phyloP scores from a whole-genome alignment of 1,284 basidiomycete genomes.

The Irpex sp. region DNA sequence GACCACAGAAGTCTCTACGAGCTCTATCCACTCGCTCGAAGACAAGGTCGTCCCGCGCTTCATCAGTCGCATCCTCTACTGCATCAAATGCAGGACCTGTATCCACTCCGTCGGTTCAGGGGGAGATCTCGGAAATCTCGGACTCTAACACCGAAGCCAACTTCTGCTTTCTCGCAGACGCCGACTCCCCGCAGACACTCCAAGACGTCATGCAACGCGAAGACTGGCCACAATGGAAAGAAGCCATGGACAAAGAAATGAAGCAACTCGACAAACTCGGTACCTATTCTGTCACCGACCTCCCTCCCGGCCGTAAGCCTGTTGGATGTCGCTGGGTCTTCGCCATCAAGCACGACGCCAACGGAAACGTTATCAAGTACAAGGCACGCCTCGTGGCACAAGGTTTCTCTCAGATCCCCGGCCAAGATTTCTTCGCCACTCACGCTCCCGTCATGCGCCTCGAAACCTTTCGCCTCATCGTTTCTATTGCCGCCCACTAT shows the following conservation, averaged over 20 bases:
- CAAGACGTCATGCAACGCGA: slow-evolving; percentile 22
- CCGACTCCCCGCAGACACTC: slow-evolving; percentile 16
- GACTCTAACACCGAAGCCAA: neutral
- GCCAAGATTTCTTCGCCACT: slow-evolving; percentile 34
- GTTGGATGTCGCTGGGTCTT: slow-evolving; percentile 30
- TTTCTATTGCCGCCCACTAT: slow-evolving; percentile 22
- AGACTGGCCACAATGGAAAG: slow-evolving; percentile 27
- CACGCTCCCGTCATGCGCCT: slow-evolving; percentile 28
- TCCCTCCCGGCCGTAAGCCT: slow-evolving; percentile 20
- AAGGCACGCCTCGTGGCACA: slow-evolving; percentile 39
- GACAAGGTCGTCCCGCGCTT: too few species aligned
- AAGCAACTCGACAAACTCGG: slow-evolving; percentile 23
- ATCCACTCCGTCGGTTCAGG: neutral
- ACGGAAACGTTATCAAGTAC: slow-evolving; percentile 23
- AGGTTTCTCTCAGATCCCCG: slow-evolving; percentile 36
- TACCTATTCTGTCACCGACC: slow-evolving; percentile 17
- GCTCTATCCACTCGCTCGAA: neutral
- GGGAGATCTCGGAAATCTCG: neutral
- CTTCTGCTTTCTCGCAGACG: slow-evolving; percentile 2
- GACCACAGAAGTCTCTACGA: neutral
- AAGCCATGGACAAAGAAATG: slow-evolving; percentile 29
- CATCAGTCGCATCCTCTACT: too few species aligned
- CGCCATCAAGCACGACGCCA: slow-evolving; percentile 24
- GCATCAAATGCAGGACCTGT: too few species aligned
- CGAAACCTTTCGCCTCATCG: slow-evolving; percentile 21